Conservation (phyloP, 441 rosid species). For the Lagerstroemia fauriei region DNA sequence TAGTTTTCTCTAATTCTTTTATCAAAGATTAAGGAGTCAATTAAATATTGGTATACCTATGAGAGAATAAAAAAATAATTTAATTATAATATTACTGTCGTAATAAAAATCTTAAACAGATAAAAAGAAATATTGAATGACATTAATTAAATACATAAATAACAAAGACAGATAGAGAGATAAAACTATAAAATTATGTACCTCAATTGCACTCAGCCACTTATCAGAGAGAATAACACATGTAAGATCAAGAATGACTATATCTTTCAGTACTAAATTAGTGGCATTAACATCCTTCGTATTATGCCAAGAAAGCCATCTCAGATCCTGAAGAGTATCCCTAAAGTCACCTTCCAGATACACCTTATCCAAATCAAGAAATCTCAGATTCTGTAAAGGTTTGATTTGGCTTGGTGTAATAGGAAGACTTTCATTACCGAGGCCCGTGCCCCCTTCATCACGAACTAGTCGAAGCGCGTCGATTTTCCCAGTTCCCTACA, state of each 20-base stretch:
- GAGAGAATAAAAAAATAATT: too few species aligned
- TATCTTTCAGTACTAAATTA: neutral
- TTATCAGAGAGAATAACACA: neutral
- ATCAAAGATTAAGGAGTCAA: too few species aligned
- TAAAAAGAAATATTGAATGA: too few species aligned
- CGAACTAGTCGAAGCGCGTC: neutral
- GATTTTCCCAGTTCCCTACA: neutral
- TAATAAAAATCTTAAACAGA: too few species aligned
- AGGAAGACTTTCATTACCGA: neutral
- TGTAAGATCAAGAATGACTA: neutral
- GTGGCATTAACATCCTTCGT: neutral
- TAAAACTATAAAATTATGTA: neutral
- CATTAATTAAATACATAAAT: too few species aligned
- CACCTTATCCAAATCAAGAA: neutral
- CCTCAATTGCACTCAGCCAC: slow-evolving; percentile 8
- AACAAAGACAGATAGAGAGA: too few species aligned
- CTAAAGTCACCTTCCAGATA: neutral
- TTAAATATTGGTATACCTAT: too few species aligned
- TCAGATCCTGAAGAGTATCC: neutral
- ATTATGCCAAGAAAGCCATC: neutral
- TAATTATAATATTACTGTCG: too few species aligned
- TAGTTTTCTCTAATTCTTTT: too few species aligned
- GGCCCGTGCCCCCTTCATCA: too few species aligned
- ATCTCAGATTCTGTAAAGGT: neutral
- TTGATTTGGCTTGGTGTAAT: neutral